Conservation (phyloP, 73 alveolate species). For the Uronychia binucleata region DNA sequence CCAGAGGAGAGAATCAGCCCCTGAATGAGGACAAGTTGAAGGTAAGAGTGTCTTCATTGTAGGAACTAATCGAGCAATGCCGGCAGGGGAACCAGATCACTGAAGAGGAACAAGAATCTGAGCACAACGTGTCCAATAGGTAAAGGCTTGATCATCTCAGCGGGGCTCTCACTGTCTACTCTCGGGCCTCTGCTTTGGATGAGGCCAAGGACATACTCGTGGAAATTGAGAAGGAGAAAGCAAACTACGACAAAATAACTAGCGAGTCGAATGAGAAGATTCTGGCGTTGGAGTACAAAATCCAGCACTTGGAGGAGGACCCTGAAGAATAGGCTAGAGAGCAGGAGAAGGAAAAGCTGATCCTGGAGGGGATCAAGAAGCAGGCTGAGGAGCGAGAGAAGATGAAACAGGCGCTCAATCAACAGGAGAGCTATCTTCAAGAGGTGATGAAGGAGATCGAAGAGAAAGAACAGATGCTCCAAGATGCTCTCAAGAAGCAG, state of each 20-base stretch:
- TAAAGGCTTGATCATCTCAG: too few species aligned
- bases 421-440: background rate
- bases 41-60: too few species aligned
- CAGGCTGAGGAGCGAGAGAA: background rate
- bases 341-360: background rate
- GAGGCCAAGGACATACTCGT: background rate
- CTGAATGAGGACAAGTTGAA: background rate
- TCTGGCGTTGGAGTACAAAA: background rate
- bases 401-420: background rate
- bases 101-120: background rate
- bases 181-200: background rate
- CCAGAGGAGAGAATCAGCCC: background rate
- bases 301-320: background rate
- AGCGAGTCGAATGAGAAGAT: background rate
- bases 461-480: background rate
- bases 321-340: background rate
- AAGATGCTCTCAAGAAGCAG: background rate
- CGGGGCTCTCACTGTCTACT: too few species aligned
- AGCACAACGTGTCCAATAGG: too few species aligned
- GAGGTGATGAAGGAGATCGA: background rate
- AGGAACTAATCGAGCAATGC: background rate
- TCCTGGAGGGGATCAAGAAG: background rate
- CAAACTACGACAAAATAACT: background rate
- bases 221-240: background rate
- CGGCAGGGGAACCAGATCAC: background rate